Evolutionary conservation across 352 stramenopile genomes (phyloP).

Genomic region (Globisporangium recalcitrans): DNA sequence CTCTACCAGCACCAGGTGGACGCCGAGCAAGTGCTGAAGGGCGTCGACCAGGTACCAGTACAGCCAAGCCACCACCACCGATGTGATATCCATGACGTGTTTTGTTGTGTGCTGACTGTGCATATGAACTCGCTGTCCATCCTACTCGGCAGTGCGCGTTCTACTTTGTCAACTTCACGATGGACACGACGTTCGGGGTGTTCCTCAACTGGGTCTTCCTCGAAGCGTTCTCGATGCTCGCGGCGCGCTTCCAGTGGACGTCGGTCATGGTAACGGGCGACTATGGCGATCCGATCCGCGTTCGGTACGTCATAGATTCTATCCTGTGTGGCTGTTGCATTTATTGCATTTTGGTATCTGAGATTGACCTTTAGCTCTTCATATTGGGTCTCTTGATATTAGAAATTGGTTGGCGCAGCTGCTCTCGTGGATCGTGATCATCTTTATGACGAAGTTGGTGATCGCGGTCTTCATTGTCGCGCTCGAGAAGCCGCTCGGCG

Average conservation of each 20-base stretch:
- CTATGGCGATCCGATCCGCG: constrained; percentile 66
- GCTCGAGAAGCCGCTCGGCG: constrained; percentile 57
- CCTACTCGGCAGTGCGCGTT: constrained; percentile 54
- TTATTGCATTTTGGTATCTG: not conserved
- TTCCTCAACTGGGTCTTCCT: constrained; percentile 82
- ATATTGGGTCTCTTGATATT: not conserved
- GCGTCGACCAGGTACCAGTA: constrained; percentile 54
- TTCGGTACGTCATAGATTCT: constrained; percentile 22
- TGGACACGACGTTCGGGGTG: constrained; percentile 83
- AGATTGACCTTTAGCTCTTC: not conserved
- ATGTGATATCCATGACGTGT: no score
- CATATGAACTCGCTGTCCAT: not conserved
- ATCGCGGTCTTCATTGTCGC: constrained; percentile 72
- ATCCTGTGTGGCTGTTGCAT: not conserved
- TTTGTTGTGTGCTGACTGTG: not conserved
- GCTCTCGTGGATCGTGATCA: constrained; percentile 74
- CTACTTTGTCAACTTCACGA: constrained; percentile 88
- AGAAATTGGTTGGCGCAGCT: constrained; percentile 73
- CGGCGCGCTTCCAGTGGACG: constrained; percentile 50
- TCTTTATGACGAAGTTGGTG: constrained; percentile 73
- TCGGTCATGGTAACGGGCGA: constrained; percentile 63
- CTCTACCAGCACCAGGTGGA: constrained; percentile 47
- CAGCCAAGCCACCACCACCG: not conserved
- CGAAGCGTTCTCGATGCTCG: constrained; percentile 45
- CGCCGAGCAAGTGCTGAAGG: constrained; percentile 17